Evolutionary conservation across 208 protist species (phyloP), one percentile per base, ranked within the genome.

Genomic region (Trypanosoma rangeli): DNA sequence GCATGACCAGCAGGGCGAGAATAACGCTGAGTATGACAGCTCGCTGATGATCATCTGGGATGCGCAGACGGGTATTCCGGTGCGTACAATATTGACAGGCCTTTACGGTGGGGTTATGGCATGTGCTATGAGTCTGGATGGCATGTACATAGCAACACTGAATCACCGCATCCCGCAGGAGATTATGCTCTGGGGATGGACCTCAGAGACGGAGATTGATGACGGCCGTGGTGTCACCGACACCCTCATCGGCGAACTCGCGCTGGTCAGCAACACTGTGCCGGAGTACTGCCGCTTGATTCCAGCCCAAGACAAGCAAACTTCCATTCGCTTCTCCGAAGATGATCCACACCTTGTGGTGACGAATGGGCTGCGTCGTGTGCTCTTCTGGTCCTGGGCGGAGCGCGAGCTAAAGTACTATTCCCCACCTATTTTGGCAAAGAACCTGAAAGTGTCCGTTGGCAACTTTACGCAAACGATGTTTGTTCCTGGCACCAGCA

Each of bases 1-100:
- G 63, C 79, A 29, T 65, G 64, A 52, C 22, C 56, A 29, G 42
- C 53, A 24, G 9, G 39, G 74, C 57, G 64, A 52, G 7, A 33
- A 28, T 20, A 62, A 64, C 54, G 33, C 22, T 16, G 22, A 46
- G n/a, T 26, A 59, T 33, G 63, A 68, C 37, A 58, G 33, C 53
- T 86, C 86, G 12, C 72, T 93, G 55, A 89, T 98, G 79, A 97
- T 98, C 68, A 83, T 98, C 4, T 98, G 97, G 95, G 95, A 98
- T 49, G 84, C 92, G 35, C 57, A 83, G 42, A 96, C 84, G 33
- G 79, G 80, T 12, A 80, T 91, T 31, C 94, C 96, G 20, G 65
- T 98, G 48, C 87, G 92, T n/a, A 83, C 70, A n/a, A 86, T 93
- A 71, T 79, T 76, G 54, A 82, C 90, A 5, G 80, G 83, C 35